These are phyloP conservation scores for Fusarium sororula DNA, from an alignment of 2,329 filamentous ascomycete genomes.

Conservation along the genomic window DNA sequence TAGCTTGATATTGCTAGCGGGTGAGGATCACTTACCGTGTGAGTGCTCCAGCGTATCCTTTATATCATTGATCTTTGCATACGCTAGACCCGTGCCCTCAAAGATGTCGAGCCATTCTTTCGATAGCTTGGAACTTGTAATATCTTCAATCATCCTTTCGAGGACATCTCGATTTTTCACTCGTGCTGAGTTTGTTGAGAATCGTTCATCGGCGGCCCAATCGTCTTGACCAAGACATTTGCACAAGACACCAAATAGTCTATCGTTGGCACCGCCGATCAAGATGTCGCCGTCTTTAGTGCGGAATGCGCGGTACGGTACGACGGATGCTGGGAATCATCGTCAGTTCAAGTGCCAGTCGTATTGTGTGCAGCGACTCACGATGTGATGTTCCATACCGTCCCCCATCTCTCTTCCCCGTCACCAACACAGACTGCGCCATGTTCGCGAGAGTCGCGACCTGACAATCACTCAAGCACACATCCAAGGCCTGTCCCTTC, in stretches of 20 bases:
- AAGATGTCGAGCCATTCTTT: slow-evolving; percentile 85
- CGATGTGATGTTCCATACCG: slow-evolving; percentile 96
- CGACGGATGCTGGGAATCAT: slow-evolving; percentile 77
- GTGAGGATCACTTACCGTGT: slow-evolving; percentile 66
- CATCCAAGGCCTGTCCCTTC: slow-evolving; percentile 89
- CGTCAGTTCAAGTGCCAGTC: rapidly evolving
- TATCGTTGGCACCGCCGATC: slow-evolving; percentile 74
- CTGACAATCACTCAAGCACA: slow-evolving; percentile 89
- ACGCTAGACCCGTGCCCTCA: slow-evolving; percentile 89
- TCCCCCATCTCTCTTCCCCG: slow-evolving; percentile 83
- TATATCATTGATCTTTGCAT: slow-evolving; percentile 90
- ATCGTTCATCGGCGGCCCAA: slow-evolving; percentile 67
- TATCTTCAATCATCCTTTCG: slow-evolving; percentile 78
- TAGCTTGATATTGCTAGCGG: too few species aligned
- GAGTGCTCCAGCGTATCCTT: slow-evolving; percentile 82
- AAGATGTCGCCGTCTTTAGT: slow-evolving; percentile 74
- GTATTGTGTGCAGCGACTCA: slow-evolving; percentile 49
- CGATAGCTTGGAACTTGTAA: slow-evolving; percentile 79
- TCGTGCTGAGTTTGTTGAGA: slow-evolving; percentile 60
- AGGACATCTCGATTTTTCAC: too few species aligned
- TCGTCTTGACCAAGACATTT: slow-evolving; percentile 63
- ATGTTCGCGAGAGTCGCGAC: slow-evolving; percentile 94
- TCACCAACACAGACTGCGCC: slow-evolving; percentile 88
- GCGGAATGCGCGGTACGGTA: slow-evolving; percentile 87
- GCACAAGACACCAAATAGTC: slow-evolving; percentile 71